phyloP scores from a whole-genome alignment of 306 rosid genomes.

The Rubus idaeus region DNA sequence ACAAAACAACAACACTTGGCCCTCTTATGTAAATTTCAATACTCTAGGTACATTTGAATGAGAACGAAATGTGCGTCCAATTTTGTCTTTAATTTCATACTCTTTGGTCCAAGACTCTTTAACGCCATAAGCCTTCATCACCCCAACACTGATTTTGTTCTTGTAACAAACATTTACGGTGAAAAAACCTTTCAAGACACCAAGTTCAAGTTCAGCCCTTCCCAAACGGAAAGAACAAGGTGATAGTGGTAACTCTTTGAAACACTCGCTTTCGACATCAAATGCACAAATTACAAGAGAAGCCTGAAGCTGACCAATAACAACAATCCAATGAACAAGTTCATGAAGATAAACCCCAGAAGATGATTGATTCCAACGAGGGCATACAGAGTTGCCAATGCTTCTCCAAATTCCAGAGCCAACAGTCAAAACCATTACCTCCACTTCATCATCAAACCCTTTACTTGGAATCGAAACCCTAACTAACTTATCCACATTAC shows the following conservation, averaged over 20 bases:
- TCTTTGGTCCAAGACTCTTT: conserved; percentile 2
- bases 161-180: neutral
- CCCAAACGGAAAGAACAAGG: neutral
- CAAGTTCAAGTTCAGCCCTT: neutral
- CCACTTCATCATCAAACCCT: neutral
- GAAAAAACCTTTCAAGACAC: neutral
- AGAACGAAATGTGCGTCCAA: neutral
- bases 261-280: neutral
- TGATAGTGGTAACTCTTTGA: neutral
- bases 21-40: neutral
- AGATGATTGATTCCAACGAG: neutral
- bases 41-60: neutral
- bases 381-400: neutral
- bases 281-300: neutral
- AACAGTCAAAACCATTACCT: neutral
- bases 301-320: neutral
- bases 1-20: neutral
- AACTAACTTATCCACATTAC: neutral
- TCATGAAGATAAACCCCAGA: neutral
- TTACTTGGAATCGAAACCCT: neutral
- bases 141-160: neutral
- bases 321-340: neutral
- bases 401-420: neutral
- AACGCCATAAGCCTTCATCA: conserved; percentile 17
- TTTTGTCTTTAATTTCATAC: neutral